Evolutionary conservation across 192 early-diverging fungal genomes (phyloP).

Genomic region (Backusella tuberculispora): DNA sequence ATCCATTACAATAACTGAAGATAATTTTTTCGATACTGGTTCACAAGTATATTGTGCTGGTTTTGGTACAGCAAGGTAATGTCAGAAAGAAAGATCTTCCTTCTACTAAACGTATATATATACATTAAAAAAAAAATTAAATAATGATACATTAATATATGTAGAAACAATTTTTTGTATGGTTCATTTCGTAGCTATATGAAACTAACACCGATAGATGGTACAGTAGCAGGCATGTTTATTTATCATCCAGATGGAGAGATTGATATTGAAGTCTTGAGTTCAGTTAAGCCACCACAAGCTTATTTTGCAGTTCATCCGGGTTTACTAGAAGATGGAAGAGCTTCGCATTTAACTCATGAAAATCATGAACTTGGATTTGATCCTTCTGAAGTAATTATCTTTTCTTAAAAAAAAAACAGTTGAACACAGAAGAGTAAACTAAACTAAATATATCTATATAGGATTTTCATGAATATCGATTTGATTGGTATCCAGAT

Average conservation of each 20-base stretch:
- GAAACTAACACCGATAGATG: constrained; percentile 6
- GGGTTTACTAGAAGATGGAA: constrained; percentile 20
- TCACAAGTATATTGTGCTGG: constrained; percentile 6
- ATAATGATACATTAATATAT: neutral
- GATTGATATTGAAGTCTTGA: constrained; percentile 36
- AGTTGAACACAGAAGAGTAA: neutral
- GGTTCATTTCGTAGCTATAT: constrained; percentile 32
- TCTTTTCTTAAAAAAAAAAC: neutral
- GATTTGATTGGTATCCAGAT: constrained; percentile 41
- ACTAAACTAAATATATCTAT: neutral
- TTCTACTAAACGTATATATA: too few species aligned
- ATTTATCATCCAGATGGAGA: constrained; percentile 23
- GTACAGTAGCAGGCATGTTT: constrained; percentile 33
- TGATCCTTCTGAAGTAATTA: constrained; percentile 20
- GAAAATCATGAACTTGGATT: constrained; percentile 20
- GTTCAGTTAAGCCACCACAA: constrained; percentile 25
- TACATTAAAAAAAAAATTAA: neutral
- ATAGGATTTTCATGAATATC: constrained; percentile 39
- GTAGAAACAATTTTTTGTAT: constrained; percentile 26
- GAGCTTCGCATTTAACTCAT: constrained; percentile 29
- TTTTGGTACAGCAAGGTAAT: constrained; percentile 25
- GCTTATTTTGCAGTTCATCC: constrained; percentile 39
- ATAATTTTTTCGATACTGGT: neutral
- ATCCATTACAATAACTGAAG: constrained; percentile 11
- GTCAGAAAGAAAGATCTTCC: too few species aligned